Base-by-base conservation (phyloP, 2,329 filamentous ascomycete genomes). In the Aspergillus pseudoglaucus region DNA sequence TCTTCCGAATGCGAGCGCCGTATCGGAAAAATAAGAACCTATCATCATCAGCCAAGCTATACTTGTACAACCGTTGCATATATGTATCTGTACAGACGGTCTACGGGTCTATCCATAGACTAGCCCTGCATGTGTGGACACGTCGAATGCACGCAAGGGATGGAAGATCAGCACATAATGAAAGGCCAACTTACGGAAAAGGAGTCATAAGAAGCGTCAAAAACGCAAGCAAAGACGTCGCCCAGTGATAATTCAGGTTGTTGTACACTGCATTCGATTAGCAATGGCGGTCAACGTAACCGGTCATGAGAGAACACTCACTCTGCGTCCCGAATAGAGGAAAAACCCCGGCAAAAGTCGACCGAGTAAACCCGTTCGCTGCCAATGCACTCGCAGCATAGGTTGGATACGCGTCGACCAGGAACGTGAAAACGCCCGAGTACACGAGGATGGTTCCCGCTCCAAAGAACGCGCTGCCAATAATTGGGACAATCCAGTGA, bases 381-480 rank as follows among this genome's bases (percentile, higher is more conserved):
- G 90, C 88, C 66, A 95, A 76, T 3, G 89, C 88, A 49, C 71
- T 74, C 12, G 73, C 73, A 15, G 72, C 71, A 57, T 72, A 74
- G 15, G 69, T 59, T 3, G 72, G 71, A 60, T 73, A 75, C 12
- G 71, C 72, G 59, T 84, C 81, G 9, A 91, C 88, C 54, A 94
- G 73, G 70, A 94, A 95, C 10, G 89, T 94, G 67, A 95, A 95
- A 55, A 94, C 82, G 45, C 89, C 88, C 48, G 82, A 84, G 68
- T 88, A 96, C 25, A 86, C 82, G 49, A 94, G 79, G 51, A 95
- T 79, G 46, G 81, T 84, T 45, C 87, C 87, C 63, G 77, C 73
- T 48, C 83, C 86, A 69, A 90, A 90, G 40, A 90, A 72, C 38
- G 67, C 76, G 23, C 82, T 85, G 17, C 84, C 87, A 67, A 90